Percentiles rank a stretch among this genome's conserved stretches.
Conservation (phyloP, 805 yeast genomes). For the Kodamaea neixiangensis region DNA sequence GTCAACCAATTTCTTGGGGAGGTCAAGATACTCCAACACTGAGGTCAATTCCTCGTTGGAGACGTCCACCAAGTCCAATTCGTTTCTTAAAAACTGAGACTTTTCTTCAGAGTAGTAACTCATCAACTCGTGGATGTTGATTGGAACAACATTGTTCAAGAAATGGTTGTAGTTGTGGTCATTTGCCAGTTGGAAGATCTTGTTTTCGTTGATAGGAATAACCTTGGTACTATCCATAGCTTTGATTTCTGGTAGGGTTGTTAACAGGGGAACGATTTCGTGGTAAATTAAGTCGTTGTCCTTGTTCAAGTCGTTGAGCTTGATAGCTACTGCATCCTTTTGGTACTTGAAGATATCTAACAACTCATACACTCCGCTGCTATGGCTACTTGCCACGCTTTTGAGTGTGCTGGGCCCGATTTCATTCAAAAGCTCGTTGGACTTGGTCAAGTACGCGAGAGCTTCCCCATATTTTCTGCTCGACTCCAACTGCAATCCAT, state of each 20-base stretch:
- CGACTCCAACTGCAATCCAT: conserved; percentile 56
- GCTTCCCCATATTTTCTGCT: conserved; percentile 72
- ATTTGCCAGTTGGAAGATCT: conserved; percentile 43
- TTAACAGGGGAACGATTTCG: conserved; percentile 64
- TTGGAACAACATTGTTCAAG: conserved; percentile 79
- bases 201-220: conserved; percentile 50
- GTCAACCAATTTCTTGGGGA: conserved; percentile 66
- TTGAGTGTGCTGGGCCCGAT: conserved; percentile 31
- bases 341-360: conserved; percentile 45
- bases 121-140: conserved; percentile 82
- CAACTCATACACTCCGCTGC: conserved; percentile 34
- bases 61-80: conserved; percentile 72
- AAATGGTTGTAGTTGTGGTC: conserved; percentile 50
- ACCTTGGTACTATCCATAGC: conserved; percentile 69
- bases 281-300: conserved; percentile 93
- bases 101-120: conserved; percentile 89
- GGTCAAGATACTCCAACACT: conserved; percentile 74
- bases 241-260: conserved; percentile 63
- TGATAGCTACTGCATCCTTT: conserved; percentile 40
- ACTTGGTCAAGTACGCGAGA: conserved; percentile 59
- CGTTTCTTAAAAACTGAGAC: conserved; percentile 71
- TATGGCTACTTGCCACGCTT: conserved; percentile 18
- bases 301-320: conserved; percentile 52
- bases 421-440: conserved; percentile 45
- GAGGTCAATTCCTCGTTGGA: conserved; percentile 79